phyloP scores from a whole-genome alignment of 257 asterid genomes.

The Solanum paucissectum region DNA sequence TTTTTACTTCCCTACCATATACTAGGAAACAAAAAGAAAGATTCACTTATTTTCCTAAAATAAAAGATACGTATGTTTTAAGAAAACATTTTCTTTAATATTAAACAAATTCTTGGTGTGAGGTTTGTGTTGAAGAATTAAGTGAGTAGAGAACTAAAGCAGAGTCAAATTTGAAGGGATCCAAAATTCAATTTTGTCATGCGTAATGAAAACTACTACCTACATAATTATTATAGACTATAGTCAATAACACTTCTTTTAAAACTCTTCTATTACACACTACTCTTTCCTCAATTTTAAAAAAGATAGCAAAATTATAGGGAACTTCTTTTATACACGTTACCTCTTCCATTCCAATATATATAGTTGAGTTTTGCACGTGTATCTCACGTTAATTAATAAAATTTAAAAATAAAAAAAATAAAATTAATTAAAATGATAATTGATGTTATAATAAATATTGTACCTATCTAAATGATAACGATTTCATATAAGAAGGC shows the following conservation, averaged over 20 bases:
- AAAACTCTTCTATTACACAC: neutral
- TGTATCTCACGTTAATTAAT: neutral
- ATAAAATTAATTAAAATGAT: too few species aligned
- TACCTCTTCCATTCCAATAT: neutral
- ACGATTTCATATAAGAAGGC: neutral
- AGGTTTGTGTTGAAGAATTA: neutral
- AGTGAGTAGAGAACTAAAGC: neutral
- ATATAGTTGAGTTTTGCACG: too few species aligned
- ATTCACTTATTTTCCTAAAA: neutral
- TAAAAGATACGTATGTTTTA: neutral
- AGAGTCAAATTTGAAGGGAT: neutral
- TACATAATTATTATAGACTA: neutral
- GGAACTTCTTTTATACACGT: neutral
- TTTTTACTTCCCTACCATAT: neutral
- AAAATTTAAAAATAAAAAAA: too few species aligned
- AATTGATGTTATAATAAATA: neutral
- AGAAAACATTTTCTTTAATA: neutral
- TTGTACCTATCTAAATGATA: too few species aligned
- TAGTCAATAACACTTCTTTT: neutral
- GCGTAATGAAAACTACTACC: neutral
- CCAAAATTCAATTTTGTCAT: neutral
- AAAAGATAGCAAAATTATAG: neutral
- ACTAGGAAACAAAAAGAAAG: neutral
- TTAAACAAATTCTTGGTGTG: neutral
- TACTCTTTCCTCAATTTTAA: neutral